phyloP scores from a whole-genome alignment of 2,329 filamentous ascomycete species.

The Pseudogymnoascus sp. region DNA sequence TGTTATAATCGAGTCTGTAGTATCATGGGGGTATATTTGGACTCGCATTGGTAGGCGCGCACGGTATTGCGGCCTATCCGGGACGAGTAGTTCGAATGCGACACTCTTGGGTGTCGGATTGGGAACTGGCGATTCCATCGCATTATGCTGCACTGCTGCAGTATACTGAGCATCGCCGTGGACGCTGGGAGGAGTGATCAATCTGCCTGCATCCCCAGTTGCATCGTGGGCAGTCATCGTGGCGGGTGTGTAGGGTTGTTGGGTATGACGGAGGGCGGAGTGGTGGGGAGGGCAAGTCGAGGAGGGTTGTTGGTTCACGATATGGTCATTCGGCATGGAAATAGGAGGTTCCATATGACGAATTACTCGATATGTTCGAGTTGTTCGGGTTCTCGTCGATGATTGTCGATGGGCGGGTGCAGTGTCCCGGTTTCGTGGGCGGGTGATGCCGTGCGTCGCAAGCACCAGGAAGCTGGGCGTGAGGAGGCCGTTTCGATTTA shows the following conservation, averaged over 20 bases:
- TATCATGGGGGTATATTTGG: slow-evolving; percentile 91
- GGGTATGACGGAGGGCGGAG: slow-evolving; percentile 21
- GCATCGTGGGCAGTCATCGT: background rate
- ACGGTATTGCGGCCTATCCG: slow-evolving; percentile 57
- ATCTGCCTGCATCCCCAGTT: slow-evolving; percentile 19
- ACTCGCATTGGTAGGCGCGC: slow-evolving; percentile 77
- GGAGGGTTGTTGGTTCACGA: background rate
- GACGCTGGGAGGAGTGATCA: slow-evolving; percentile 24
- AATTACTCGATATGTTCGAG: slow-evolving; percentile 10
- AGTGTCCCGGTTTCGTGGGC: slow-evolving; percentile 1
- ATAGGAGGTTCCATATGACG: slow-evolving; percentile 13
- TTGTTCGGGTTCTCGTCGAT: slow-evolving; percentile 4
- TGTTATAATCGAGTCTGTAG: slow-evolving; percentile 93
- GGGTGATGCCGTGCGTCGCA: slow-evolving; percentile 5
- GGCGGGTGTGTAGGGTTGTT: slow-evolving; percentile 10
- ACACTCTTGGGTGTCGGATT: slow-evolving; percentile 57
- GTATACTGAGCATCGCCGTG: slow-evolving; percentile 20
- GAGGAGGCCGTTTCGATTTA: slow-evolving; percentile 23
- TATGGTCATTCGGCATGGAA: background rate
- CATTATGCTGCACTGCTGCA: slow-evolving; percentile 21
- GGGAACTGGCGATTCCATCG: slow-evolving; percentile 25
- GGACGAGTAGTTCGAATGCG: slow-evolving; percentile 68
- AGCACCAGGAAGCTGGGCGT: slow-evolving; percentile 9
- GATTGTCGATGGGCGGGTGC: background rate
- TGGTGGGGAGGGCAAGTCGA: slow-evolving; percentile 12